These are phyloP conservation scores for Candida tropicalis DNA, from an alignment of 1,139 yeast genomes.

Conservation along the genomic window DNA sequence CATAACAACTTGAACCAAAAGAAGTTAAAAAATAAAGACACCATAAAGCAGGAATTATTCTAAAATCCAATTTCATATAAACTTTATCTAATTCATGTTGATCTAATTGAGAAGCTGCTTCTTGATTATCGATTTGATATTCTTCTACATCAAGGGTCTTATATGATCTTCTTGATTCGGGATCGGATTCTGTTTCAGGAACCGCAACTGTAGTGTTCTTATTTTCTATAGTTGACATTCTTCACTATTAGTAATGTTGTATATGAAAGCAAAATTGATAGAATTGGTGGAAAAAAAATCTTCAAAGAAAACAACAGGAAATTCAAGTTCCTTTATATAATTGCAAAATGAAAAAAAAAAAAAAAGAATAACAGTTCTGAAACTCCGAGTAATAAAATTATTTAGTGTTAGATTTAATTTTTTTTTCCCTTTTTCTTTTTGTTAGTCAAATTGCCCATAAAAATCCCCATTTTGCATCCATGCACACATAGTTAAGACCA, in stretches of 20 bases:
- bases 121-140: conserved; percentile 9
- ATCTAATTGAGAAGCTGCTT: conserved; percentile 6
- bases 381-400: too few relatives aligned
- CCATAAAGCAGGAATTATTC: conserved; percentile 88
- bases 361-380: too few relatives aligned
- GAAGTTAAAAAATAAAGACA: conserved; percentile 76
- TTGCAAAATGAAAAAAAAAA: background rate
- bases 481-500: conserved; percentile 8
- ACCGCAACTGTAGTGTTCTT: background rate
- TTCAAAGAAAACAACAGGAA: background rate
- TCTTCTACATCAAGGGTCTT: conserved; percentile 14
- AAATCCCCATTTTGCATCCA: conserved; percentile 4
- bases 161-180: conserved; percentile 6
- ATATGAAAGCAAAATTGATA: background rate
- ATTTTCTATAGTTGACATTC: background rate
- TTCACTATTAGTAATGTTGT: background rate
- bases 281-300: background rate
- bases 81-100: conserved; percentile 52
- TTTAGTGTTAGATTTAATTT: too few relatives aligned
- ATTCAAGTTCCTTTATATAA: conserved; percentile 2
- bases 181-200: conserved; percentile 4
- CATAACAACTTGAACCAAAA: conserved; percentile 77
- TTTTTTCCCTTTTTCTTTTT: too few relatives aligned
- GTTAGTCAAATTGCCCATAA: background rate
- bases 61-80: conserved; percentile 64